Percentiles rank a stretch among this genome's conserved stretches.
Conservation (phyloP, 202 grass and related monocot species). For the Dendrocalamus latiflorus region DNA sequence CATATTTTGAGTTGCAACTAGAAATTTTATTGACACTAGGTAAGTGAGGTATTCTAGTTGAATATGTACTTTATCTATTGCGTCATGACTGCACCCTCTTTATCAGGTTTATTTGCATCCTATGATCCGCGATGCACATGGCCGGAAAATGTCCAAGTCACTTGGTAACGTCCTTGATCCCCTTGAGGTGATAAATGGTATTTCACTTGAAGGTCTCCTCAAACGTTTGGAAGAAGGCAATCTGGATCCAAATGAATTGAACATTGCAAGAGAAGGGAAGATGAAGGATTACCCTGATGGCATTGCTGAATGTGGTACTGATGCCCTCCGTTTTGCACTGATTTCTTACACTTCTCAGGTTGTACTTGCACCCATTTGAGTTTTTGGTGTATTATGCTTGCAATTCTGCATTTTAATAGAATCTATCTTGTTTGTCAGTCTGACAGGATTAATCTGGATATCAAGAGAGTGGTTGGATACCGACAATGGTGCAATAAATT, state of each 20-base stretch:
- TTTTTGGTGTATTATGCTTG: slow-evolving; percentile 17
- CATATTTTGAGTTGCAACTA: background rate
- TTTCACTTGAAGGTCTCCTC: slow-evolving; percentile 60
- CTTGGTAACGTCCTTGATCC: slow-evolving; percentile 90
- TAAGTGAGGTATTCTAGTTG: background rate
- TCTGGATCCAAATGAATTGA: slow-evolving; percentile 72
- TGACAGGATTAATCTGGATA: slow-evolving; percentile 96
- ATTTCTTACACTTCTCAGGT: slow-evolving; percentile 97
- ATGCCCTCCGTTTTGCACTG: slow-evolving; percentile 87
- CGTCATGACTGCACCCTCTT: background rate
- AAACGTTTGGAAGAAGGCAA: slow-evolving; percentile 80
- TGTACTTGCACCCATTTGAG: slow-evolving; percentile 11
- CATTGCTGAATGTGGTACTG: slow-evolving; percentile 87
- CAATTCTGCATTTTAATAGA: background rate
- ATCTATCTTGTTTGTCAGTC: slow-evolving; percentile 45
- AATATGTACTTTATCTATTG: slow-evolving; percentile 2
- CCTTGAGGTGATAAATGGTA: slow-evolving; percentile 87
- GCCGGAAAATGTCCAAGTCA: slow-evolving; percentile 90
- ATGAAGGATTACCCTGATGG: slow-evolving; percentile 87
- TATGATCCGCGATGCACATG: slow-evolving; percentile 89
- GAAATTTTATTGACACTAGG: background rate
- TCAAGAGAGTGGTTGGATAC: slow-evolving; percentile 80
- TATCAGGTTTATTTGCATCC: slow-evolving; percentile 89
- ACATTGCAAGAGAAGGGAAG: slow-evolving; percentile 62
- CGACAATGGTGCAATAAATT: slow-evolving; percentile 96